Conservation (phyloP, 2,329 filamentous ascomycete genomes). For the Beauveria asiatica region DNA sequence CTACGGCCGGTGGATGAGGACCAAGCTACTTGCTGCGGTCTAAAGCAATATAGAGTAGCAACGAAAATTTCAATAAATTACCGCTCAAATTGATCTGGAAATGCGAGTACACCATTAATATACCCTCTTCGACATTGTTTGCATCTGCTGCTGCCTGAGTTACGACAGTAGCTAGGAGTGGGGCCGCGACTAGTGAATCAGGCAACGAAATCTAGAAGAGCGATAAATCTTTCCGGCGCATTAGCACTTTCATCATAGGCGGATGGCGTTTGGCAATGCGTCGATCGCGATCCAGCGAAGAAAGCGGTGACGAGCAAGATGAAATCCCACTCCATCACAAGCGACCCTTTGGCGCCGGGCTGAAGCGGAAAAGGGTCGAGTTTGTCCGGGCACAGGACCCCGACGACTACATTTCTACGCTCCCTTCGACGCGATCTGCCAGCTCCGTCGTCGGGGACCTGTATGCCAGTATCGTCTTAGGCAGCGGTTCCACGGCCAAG, state of each 20-base stretch:
- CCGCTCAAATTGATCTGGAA: too few relatives aligned
- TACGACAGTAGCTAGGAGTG: too few relatives aligned
- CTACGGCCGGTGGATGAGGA: too few relatives aligned
- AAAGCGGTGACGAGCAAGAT: conserved; percentile 26
- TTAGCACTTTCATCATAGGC: not conserved
- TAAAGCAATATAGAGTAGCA: too few relatives aligned
- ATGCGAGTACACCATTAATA: too few relatives aligned
- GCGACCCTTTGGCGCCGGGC: conserved; percentile 46
- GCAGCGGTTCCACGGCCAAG: conserved; percentile 21
- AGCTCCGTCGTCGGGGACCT: conserved; percentile 41
- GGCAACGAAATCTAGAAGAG: too few relatives aligned
- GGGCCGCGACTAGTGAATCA: too few relatives aligned
- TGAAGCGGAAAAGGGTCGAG: conserved; percentile 44
- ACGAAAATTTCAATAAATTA: too few relatives aligned
- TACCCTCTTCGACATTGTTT: too few relatives aligned
- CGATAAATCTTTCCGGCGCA: not conserved
- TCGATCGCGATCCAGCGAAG: conserved; percentile 17
- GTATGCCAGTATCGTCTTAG: conserved; percentile 61
- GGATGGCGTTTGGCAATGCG: conserved; percentile 17
- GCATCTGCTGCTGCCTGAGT: too few relatives aligned
- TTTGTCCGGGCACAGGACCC: conserved; percentile 48
- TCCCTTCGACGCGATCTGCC: conserved; percentile 17
- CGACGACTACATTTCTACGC: conserved; percentile 21
- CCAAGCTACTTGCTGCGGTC: too few relatives aligned
- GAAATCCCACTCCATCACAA: conserved; percentile 45